phyloP scores from a whole-genome alignment of 306 rosid genomes.

The Sophora flavescens region DNA sequence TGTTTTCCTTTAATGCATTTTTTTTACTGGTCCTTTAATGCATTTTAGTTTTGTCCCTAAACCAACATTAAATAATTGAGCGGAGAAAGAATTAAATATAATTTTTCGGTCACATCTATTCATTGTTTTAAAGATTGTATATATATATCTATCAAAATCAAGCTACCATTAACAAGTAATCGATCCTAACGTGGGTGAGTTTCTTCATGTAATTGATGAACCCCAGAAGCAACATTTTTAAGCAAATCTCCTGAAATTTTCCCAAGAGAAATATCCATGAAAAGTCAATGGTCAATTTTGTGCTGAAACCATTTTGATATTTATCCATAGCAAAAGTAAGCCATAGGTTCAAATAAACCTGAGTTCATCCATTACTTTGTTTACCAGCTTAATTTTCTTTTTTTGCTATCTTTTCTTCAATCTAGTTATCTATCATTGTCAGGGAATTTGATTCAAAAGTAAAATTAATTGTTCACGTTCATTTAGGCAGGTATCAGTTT shows the following conservation, averaged over 20 bases:
- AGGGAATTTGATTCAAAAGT: conserved; percentile 6
- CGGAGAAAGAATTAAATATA: background rate
- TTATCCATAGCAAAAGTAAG: conserved; percentile 4
- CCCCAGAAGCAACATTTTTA: background rate
- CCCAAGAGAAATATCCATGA: background rate
- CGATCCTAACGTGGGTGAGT: background rate
- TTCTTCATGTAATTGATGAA: conserved; percentile 5
- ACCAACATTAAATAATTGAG: background rate
- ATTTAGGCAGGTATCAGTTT: background rate
- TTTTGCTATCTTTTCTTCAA: background rate
- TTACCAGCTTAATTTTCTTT: background rate
- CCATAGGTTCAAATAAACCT: background rate
- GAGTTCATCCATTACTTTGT: background rate
- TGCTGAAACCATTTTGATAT: background rate
- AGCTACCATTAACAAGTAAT: background rate
- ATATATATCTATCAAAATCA: background rate
- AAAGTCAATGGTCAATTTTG: background rate
- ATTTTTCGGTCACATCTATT: conserved; percentile 1
- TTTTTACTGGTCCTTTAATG: background rate
- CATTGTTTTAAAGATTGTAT: too few relatives aligned
- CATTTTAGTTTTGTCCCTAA: too few relatives aligned
- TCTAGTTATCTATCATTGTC: background rate
- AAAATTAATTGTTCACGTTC: conserved; percentile 16
- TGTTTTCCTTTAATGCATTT: too few relatives aligned
- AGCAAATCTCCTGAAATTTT: conserved; percentile 4